phyloP scores from a whole-genome alignment of 306 rosid species.

The Vigna unguiculata region DNA sequence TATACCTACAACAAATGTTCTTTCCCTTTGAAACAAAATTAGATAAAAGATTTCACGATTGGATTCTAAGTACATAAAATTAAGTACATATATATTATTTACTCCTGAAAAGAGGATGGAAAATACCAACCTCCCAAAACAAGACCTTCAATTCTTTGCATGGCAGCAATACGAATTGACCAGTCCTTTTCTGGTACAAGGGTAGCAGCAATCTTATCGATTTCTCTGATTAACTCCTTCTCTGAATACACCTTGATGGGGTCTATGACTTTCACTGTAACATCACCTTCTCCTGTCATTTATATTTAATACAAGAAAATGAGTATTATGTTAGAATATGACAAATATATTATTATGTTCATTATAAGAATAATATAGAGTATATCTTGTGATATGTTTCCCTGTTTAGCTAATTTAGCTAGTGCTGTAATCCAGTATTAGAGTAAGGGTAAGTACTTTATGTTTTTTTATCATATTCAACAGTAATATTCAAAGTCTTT shows the following conservation, averaged over 20 bases:
- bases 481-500: not conserved
- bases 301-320: slow-evolving; percentile 45
- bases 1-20: slow-evolving; percentile 35
- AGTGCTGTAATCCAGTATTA: not conserved
- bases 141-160: slow-evolving; percentile 96
- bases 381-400: not conserved
- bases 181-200: slow-evolving; percentile 99
- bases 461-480: not conserved
- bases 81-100: slow-evolving; percentile 34
- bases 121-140: slow-evolving; percentile 86
- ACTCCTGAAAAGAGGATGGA: slow-evolving; percentile 29
- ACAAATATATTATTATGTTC: not conserved
- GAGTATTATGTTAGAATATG: slow-evolving; percentile 9
- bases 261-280: slow-evolving; percentile 68
- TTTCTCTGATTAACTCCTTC: slow-evolving; percentile 90
- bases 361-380: not conserved
- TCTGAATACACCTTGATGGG: slow-evolving; percentile 93
- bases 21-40: slow-evolving; percentile 30
- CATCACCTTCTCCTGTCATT: slow-evolving; percentile 77
- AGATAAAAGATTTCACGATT: slow-evolving; percentile 20
- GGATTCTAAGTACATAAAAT: slow-evolving; percentile 32
- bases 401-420: not conserved
- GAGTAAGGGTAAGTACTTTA: too few relatives aligned
- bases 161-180: slow-evolving; percentile 90
- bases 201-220: slow-evolving; percentile 87